These are phyloP conservation scores for Bipolaris bicolor DNA, from an alignment of 2,329 filamentous ascomycete genomes.

Conservation along the genomic window DNA sequence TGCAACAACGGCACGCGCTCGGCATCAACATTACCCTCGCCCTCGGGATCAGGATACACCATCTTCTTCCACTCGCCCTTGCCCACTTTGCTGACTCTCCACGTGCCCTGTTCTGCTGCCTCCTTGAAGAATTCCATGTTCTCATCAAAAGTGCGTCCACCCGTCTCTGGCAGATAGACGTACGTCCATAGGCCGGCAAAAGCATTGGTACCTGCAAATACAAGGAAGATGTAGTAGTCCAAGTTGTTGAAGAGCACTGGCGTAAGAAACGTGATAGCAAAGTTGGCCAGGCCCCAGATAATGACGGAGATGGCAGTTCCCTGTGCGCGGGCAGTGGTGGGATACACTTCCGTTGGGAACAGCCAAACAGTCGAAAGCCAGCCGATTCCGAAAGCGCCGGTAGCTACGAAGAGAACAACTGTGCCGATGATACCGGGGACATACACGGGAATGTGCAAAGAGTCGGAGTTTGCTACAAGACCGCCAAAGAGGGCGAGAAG, in stretches of 20 bases:
- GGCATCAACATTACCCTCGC: constrained; percentile 47
- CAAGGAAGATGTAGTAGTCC: constrained; percentile 63
- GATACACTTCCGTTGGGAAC: constrained; percentile 65
- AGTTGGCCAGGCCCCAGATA: constrained; percentile 65
- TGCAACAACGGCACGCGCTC: constrained; percentile 55
- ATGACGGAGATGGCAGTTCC: constrained; percentile 62
- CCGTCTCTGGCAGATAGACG: constrained; percentile 60
- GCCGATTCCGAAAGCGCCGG: constrained; percentile 65
- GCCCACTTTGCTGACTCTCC: constrained; percentile 61
- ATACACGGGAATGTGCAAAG: constrained; percentile 49
- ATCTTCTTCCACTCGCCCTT: constrained; percentile 58
- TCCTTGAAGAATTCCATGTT: constrained; percentile 65
- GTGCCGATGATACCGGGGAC: constrained; percentile 59
- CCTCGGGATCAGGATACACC: constrained; percentile 49
- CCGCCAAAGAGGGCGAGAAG: constrained; percentile 60
- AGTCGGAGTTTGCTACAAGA: constrained; percentile 51
- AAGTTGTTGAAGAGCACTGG: constrained; percentile 66
- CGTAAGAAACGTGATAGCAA: constrained; percentile 62
- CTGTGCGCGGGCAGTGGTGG: constrained; percentile 61
- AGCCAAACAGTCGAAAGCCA: constrained; percentile 67
- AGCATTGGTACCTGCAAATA: constrained; percentile 62
- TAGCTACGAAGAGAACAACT: constrained; percentile 62
- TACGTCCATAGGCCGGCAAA: constrained; percentile 63
- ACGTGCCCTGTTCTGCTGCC: constrained; percentile 58
- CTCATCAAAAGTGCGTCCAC: constrained; percentile 64